Conservation (phyloP, 1,139 yeast genomes). For the Debaryomyces subglobosus region DNA sequence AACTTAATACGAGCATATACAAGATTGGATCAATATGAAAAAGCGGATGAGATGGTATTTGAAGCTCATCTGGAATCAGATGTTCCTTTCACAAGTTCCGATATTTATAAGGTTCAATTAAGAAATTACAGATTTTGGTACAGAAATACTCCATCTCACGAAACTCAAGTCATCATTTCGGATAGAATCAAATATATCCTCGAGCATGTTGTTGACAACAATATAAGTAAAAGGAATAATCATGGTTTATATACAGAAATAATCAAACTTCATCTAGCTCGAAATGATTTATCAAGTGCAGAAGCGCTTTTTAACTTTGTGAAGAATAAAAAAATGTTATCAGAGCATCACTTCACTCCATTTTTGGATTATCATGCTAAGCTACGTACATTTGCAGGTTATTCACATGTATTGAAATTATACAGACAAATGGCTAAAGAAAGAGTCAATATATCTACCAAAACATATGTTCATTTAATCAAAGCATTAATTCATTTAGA, state of each 20-base stretch:
- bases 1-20: constrained; percentile 32
- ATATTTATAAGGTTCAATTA: constrained; percentile 33
- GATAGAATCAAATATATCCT: constrained; percentile 14
- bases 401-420: constrained; percentile 32
- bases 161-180: constrained; percentile 12
- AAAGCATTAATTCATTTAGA: constrained; percentile 46
- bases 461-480: constrained; percentile 44
- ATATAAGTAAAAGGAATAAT: constrained; percentile 12
- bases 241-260: constrained; percentile 28
- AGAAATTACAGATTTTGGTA: constrained; percentile 37
- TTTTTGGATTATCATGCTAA: constrained; percentile 28
- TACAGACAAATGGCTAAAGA: constrained; percentile 45
- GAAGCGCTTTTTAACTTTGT: constrained; percentile 17
- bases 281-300: constrained; percentile 21
- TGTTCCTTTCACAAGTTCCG: constrained; percentile 34
- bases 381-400: constrained; percentile 29
- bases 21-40: constrained; percentile 32
- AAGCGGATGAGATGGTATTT: constrained; percentile 33
- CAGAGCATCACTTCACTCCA: constrained; percentile 34
- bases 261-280: constrained; percentile 24
- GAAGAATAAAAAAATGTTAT: constrained; percentile 18
- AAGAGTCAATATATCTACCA: constrained; percentile 34
- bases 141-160: constrained; percentile 10
- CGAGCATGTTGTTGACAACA: constrained; percentile 8
- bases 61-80: constrained; percentile 33